These are phyloP conservation scores for Tylopilus rubrobrunneus DNA, from an alignment of 768 basidiomycete species.

Conservation along the genomic window DNA sequence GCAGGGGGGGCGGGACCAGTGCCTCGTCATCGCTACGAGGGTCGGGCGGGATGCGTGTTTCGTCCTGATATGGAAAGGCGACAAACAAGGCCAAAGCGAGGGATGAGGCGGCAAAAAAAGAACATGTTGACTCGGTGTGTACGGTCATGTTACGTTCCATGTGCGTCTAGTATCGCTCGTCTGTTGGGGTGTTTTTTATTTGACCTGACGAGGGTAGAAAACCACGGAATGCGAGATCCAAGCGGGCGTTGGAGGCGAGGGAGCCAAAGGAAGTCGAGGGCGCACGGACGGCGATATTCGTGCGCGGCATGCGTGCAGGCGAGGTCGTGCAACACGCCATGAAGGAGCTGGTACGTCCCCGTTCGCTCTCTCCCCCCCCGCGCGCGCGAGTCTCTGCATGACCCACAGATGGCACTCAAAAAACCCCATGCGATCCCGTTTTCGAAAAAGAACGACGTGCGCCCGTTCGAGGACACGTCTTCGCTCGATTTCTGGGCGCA, in stretches of 20 bases:
- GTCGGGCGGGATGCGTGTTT: too few relatives aligned
- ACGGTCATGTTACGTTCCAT: constrained; percentile 21
- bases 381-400: neutral
- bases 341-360: constrained; percentile 73
- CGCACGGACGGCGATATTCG: constrained; percentile 83
- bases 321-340: constrained; percentile 77
- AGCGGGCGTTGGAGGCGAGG: constrained; percentile 81
- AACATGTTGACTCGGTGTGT: too few relatives aligned
- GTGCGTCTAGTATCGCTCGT: constrained; percentile 6
- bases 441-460: constrained; percentile 87
- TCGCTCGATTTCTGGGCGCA: constrained; percentile 89
- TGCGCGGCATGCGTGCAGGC: constrained; percentile 82
- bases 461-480: constrained; percentile 80
- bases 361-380: neutral
- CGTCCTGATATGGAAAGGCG: too few relatives aligned
- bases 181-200: too few relatives aligned
- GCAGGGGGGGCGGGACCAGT: too few relatives aligned
- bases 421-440: constrained; percentile 88
- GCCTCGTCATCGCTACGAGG: too few relatives aligned
- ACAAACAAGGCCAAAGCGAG: too few relatives aligned
- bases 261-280: constrained; percentile 90
- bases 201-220: constrained; percentile 44
- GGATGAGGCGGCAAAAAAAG: too few relatives aligned
- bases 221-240: constrained; percentile 94
- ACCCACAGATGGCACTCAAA: constrained; percentile 76